Evolutionary conservation across 2,329 filamentous ascomycete genomes (phyloP).

Genomic region (Albophoma yamanashiensis): DNA sequence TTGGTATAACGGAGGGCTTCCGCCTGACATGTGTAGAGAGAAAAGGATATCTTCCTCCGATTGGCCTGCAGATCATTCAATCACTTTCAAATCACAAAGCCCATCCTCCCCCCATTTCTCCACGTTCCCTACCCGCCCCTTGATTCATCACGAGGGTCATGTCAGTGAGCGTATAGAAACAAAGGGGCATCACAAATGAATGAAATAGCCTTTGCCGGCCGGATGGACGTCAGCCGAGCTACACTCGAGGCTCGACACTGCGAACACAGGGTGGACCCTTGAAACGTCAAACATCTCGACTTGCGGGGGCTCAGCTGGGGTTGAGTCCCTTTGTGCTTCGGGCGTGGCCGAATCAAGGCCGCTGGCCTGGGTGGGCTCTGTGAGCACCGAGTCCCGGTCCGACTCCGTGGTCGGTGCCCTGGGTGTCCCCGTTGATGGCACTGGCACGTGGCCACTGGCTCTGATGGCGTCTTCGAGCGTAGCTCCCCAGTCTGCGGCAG

Average conservation of each 20-base stretch:
- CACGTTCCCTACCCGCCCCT: too few species aligned
- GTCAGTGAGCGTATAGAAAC: not conserved
- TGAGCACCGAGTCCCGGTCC: not conserved
- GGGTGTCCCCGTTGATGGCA: not conserved
- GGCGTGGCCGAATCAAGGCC: not conserved
- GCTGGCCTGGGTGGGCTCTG: not conserved
- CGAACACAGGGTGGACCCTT: not conserved
- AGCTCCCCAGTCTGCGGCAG: not conserved
- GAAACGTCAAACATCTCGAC: not conserved
- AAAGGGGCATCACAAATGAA: not conserved
- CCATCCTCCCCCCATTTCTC: not conserved
- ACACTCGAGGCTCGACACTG: not conserved
- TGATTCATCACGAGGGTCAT: too few species aligned
- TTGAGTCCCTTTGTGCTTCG: not conserved
- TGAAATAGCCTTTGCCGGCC: constrained; percentile 1
- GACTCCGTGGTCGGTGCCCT: not conserved
- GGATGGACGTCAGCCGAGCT: not conserved
- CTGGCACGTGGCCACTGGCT: not conserved
- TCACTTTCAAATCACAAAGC: too few species aligned
- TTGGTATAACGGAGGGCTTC: not conserved
- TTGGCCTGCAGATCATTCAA: not conserved
- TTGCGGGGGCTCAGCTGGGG: not conserved
- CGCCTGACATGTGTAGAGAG: not conserved
- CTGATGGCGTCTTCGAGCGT: not conserved
- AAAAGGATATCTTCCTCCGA: not conserved